Evolutionary conservation across 2,329 filamentous ascomycete genomes (phyloP), one percentile per base, ranked within the genome.

Genomic region (Alternaria conjuncta): DNA sequence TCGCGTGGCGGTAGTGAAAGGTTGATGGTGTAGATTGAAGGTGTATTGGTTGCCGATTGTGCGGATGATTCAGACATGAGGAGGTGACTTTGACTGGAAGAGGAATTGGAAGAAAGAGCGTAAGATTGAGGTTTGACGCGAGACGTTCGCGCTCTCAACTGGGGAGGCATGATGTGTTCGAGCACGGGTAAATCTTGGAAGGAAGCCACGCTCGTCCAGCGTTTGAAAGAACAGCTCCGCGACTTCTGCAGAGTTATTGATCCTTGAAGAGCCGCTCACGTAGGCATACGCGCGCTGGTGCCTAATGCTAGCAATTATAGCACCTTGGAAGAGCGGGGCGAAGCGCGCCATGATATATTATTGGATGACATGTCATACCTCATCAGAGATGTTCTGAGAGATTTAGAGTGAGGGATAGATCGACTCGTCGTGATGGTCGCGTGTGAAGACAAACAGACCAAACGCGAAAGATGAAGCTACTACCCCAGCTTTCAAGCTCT

Each of bases 1-100:
- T 85, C 74, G 26, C 78, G 71, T 2, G 87, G 86, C 1, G 86
- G 82, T 3, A 84, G 81, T 2, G 85, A 86, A 4, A 89, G 81
- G 67, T 89, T 84, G 66, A 89, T 88, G 12, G 68, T 80, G 70
- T 83, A 85, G 10, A 73, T 69, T 8, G 83, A 83, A 12, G 75
- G 72, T 2, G 21, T 47, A 30, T 23, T 32, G 55, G 7, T n/a
- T n/a, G 47, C 15, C 13, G 25, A n/a, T 10, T 18, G 45, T 11
- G 41, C 47, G 7, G 43, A 15, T n/a, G 28, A 21, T 45, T 32
- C 36, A 53, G 49, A 53, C 41, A 56, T 56, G 23, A 47, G 44
- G 50, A 28, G 28, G 18, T 23, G n/a, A 11, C 18, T 11, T 43
- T 50, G 51, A 21, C 30, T 56, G 6, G 20, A 4, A 41, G 50